These are phyloP conservation scores for Parachlorella kessleri DNA, from an alignment of 139 green algal genomes.

Conservation along the genomic window DNA sequence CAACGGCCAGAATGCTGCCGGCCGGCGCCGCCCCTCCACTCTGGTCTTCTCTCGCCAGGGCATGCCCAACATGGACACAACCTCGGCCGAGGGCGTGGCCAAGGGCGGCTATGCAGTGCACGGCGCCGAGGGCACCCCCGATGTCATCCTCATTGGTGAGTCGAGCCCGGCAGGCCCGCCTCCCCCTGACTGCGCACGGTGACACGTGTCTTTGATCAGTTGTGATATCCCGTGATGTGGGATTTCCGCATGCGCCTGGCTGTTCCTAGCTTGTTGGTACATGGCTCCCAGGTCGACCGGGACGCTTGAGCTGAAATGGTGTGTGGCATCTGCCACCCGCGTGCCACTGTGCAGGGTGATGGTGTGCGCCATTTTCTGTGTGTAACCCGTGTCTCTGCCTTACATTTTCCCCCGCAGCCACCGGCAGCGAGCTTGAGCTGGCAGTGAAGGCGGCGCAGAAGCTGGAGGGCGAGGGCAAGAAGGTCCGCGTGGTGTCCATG, in stretches of 20 bases:
- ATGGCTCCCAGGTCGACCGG: too few species aligned
- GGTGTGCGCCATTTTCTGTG: too few species aligned
- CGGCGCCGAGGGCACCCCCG: conserved; percentile 59
- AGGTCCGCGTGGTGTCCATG: conserved; percentile 95
- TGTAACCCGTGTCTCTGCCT: too few species aligned
- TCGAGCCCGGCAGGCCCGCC: background rate
- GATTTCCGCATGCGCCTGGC: too few species aligned
- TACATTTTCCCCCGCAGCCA: conserved; percentile 14
- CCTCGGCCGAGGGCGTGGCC: conserved; percentile 71
- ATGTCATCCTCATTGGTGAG: conserved; percentile 91
- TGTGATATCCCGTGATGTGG: too few species aligned
- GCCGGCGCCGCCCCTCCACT: conserved; percentile 76
- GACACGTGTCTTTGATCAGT: too few species aligned
- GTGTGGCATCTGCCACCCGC: too few species aligned
- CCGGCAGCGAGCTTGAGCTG: conserved; percentile 93
- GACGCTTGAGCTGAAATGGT: too few species aligned
- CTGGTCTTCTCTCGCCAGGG: conserved; percentile 96
- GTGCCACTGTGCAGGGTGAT: too few species aligned
- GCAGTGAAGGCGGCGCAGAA: conserved; percentile 82
- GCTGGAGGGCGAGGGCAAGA: conserved; percentile 86
- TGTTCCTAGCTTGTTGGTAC: too few species aligned
- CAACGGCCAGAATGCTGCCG: conserved; percentile 46
- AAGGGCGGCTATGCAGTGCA: conserved; percentile 95
- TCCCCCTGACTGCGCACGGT: too few species aligned
- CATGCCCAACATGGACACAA: conserved; percentile 92